A percentile compares a stretch with the other conserved stretches of the same genome.
These are phyloP conservation scores for Candida rishiriensis DNA, from an alignment of 805 yeast genomes.

Conservation along the genomic window DNA sequence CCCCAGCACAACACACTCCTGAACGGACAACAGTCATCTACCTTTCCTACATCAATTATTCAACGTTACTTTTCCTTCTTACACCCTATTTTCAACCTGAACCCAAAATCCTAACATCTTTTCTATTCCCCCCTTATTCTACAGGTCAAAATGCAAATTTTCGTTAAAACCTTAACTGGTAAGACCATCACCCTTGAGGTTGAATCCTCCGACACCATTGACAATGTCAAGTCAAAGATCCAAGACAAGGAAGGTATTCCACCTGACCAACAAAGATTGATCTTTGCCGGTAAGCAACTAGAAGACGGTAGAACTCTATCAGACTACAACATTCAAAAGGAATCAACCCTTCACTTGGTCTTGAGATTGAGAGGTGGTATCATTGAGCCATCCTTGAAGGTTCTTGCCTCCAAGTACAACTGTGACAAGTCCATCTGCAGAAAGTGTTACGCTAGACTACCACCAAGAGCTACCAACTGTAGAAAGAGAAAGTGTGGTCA, in stretches of 20 bases:
- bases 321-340: slow-evolving; percentile 95
- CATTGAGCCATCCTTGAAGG: slow-evolving; percentile 99
- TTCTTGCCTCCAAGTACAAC: slow-evolving; percentile 99
- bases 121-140: slow-evolving; percentile 1
- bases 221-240: slow-evolving; percentile 90
- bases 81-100: neutral
- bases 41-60: neutral
- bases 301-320: slow-evolving; percentile 95
- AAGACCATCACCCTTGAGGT: slow-evolving; percentile 87
- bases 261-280: slow-evolving; percentile 93
- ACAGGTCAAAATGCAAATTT: slow-evolving; percentile 72
- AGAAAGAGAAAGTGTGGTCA: slow-evolving; percentile 99
- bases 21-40: neutral
- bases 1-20: neutral
- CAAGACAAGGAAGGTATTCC: slow-evolving; percentile 97
- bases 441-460: slow-evolving; percentile 99
- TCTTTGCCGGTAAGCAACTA: slow-evolving; percentile 94
- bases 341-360: slow-evolving; percentile 64
- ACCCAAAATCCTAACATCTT: slow-evolving; percentile 9
- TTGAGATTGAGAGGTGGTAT: slow-evolving; percentile 73
- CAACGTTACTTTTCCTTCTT: no score
- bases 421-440: slow-evolving; percentile 99
- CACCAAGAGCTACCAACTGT: slow-evolving; percentile 99
- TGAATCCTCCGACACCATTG: slow-evolving; percentile 93
- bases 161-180: slow-evolving; percentile 99